Percentiles rank a stretch among this genome's conserved stretches.
Evolutionary conservation across 2,329 filamentous ascomycete genomes (phyloP).

Genomic region (Sarocladium kiliense): DNA sequence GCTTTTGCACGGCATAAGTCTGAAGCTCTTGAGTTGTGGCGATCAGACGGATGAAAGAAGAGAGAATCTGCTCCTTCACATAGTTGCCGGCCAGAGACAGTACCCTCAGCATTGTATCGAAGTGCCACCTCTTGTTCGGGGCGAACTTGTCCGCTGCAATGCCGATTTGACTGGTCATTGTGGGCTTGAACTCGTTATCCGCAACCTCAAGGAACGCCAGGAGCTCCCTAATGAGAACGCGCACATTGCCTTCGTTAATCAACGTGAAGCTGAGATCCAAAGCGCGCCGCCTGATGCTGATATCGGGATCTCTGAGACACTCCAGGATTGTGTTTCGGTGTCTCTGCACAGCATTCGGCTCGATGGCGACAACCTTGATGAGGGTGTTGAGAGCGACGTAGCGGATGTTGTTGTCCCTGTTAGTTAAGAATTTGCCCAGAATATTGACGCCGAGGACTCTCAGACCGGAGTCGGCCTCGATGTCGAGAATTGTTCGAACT

Average conservation of each 20-base stretch:
- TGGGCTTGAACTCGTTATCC: constrained; percentile 97
- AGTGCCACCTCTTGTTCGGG: constrained; percentile 96
- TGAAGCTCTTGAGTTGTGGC: constrained; percentile 92
- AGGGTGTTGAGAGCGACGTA: constrained; percentile 97
- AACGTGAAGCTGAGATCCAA: constrained; percentile 96
- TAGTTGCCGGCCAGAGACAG: constrained; percentile 92
- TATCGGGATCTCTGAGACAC: constrained; percentile 92
- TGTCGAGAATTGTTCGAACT: constrained; percentile 93
- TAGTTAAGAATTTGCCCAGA: constrained; percentile 95
- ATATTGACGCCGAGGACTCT: constrained; percentile 97
- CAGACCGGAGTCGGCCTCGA: constrained; percentile 93
- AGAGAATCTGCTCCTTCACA: constrained; percentile 95
- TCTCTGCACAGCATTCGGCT: constrained; percentile 94
- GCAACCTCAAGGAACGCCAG: constrained; percentile 94
- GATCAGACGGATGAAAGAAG: constrained; percentile 91
- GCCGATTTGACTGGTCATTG: constrained; percentile 97
- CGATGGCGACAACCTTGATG: constrained; percentile 96
- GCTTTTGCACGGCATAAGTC: constrained; percentile 92
- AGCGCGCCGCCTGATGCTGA: constrained; percentile 93
- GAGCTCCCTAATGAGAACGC: constrained; percentile 86
- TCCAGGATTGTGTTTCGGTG: constrained; percentile 97
- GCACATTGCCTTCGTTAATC: constrained; percentile 94
- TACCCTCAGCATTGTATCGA: constrained; percentile 94
- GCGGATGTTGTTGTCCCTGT: constrained; percentile 98
- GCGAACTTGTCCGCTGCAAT: constrained; percentile 94